A percentile compares a stretch with the other conserved stretches of the same genome.
These are phyloP conservation scores for Zymoseptoria brevis DNA, from an alignment of 2,329 filamentous ascomycete species.

Conservation along the genomic window DNA sequence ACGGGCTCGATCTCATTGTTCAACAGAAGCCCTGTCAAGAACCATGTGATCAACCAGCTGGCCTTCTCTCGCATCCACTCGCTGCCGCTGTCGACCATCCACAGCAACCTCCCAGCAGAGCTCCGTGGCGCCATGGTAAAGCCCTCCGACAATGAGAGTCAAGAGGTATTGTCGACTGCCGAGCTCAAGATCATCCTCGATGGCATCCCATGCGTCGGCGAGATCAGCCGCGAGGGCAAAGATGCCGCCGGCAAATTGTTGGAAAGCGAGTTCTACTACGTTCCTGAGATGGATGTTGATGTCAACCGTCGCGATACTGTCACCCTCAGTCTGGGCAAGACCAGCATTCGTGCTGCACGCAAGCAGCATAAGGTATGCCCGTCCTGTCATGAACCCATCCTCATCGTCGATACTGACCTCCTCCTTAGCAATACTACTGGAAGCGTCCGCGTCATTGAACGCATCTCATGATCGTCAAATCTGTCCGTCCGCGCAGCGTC, in stretches of 20 bases:
- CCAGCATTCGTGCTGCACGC: conserved; percentile 77
- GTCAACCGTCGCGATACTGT: conserved; percentile 71
- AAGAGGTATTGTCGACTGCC: conserved; percentile 44
- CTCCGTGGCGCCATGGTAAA: conserved; percentile 30
- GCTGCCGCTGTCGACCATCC: conserved; percentile 79
- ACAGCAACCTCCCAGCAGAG: conserved; percentile 71
- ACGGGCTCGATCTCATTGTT: conserved; percentile 16
- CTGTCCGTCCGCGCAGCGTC: not conserved
- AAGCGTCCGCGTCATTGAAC: conserved; percentile 46
- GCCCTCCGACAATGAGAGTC: conserved; percentile 23
- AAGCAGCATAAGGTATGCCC: conserved; percentile 89
- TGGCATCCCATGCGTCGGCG: conserved; percentile 68
- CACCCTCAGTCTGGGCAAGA: conserved; percentile 77
- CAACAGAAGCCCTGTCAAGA: conserved; percentile 48
- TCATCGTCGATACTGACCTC: conserved; percentile 9
- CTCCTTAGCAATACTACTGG: conserved; percentile 61
- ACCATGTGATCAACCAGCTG: conserved; percentile 91
- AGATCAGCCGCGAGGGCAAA: conserved; percentile 84
- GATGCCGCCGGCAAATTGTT: conserved; percentile 89
- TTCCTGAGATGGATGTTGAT: conserved; percentile 79
- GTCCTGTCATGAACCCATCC: not conserved
- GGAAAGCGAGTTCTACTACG: conserved; percentile 95
- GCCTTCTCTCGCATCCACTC: conserved; percentile 90
- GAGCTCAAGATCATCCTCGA: conserved; percentile 67
- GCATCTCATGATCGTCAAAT: not conserved